Conservation (phyloP, 352 stramenopile genomes). For the Phytophthora pseudosyringae region DNA sequence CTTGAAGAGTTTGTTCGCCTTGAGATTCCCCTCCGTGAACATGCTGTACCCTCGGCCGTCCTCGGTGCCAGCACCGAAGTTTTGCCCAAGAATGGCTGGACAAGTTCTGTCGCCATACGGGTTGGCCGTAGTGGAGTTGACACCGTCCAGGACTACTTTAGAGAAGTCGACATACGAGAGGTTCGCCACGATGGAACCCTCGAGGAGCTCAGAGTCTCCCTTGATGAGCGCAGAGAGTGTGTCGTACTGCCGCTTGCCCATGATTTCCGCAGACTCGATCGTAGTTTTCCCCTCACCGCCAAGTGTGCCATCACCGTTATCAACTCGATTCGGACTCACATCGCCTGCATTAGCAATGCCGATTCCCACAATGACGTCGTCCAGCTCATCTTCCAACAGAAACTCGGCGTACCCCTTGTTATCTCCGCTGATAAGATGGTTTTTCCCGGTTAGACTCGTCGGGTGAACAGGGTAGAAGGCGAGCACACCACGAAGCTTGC, state of each 20-base stretch:
- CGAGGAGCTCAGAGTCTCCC: not conserved
- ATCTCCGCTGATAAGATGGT: slow-evolving; percentile 77
- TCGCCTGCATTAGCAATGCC: slow-evolving; percentile 57
- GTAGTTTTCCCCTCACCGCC: slow-evolving; percentile 37
- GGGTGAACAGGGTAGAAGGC: slow-evolving; percentile 79
- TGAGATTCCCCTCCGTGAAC: not conserved
- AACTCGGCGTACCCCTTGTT: slow-evolving; percentile 79
- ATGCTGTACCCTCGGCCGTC: slow-evolving; percentile 11
- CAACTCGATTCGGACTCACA: slow-evolving; percentile 54
- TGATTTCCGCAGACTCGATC: slow-evolving; percentile 57
- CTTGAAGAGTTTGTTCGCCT: not conserved
- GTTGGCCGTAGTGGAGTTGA: not conserved
- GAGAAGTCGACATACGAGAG: slow-evolving; percentile 4
- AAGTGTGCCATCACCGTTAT: slow-evolving; percentile 57
- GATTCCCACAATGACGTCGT: slow-evolving; percentile 39
- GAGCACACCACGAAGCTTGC: slow-evolving; percentile 52
- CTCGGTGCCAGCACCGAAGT: not conserved
- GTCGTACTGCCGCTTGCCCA: slow-evolving; percentile 45
- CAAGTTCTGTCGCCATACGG: slow-evolving; percentile 1
- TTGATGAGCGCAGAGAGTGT: slow-evolving; percentile 40
- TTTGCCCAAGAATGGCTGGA: not conserved
- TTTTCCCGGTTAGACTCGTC: slow-evolving; percentile 75
- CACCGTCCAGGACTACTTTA: not conserved
- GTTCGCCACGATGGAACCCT: not conserved
- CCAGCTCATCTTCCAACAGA: slow-evolving; percentile 44